phyloP scores from a whole-genome alignment of 306 rosid species.

The Rosa lucieae region DNA sequence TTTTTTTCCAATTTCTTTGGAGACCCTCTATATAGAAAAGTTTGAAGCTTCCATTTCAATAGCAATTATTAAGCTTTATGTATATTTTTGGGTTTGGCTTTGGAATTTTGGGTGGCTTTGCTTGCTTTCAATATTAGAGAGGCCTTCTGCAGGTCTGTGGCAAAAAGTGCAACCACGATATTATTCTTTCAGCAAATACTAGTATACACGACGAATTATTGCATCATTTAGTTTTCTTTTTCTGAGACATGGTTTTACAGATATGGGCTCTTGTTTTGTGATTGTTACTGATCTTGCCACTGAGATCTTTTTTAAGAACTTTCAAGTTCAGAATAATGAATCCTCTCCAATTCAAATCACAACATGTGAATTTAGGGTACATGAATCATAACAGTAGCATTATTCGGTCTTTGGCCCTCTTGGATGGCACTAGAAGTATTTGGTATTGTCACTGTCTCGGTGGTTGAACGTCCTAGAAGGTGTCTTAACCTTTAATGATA shows the following conservation, averaged over 20 bases:
- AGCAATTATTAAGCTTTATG: not conserved
- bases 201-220: not conserved
- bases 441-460: no score
- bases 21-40: not conserved
- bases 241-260: not conserved
- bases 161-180: constrained; percentile 55
- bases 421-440: no score
- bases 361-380: no score
- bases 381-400: no score
- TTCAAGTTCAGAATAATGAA: not conserved
- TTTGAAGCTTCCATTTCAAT: not conserved
- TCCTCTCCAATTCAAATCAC: no score
- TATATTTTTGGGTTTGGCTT: not conserved
- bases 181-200: not conserved
- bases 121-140: not conserved
- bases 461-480: no score
- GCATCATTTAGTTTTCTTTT: not conserved
- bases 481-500: no score
- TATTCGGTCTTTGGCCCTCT: no score
- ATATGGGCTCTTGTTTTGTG: not conserved
- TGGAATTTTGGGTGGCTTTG: not conserved
- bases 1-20: not conserved
- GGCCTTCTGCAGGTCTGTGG: constrained; percentile 39
- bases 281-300: not conserved
- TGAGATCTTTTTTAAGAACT: not conserved